Evolutionary conservation across 73 alveolate genomes (phyloP).

Genomic region (Paramecium sexaurelia): DNA sequence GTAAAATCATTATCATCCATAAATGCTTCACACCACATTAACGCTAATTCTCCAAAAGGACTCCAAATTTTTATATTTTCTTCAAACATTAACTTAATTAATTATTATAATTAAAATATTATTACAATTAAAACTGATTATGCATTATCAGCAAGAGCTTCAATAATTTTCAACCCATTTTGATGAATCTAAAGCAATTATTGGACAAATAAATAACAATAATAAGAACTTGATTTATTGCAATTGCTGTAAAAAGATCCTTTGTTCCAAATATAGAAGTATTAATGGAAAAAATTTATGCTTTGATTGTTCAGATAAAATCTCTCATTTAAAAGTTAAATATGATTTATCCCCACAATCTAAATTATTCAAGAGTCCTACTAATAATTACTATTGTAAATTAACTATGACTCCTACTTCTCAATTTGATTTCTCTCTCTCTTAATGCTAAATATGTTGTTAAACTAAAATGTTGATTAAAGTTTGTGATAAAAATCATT

Average conservation of each 20-base stretch:
- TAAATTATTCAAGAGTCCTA: neutral
- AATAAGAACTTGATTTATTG: too few species aligned
- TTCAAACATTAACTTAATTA: neutral
- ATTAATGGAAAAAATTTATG: neutral
- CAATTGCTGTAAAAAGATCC: too few species aligned
- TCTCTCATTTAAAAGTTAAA: neutral
- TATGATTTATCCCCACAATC: neutral
- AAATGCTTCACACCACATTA: conserved; percentile 20
- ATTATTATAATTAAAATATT: too few species aligned
- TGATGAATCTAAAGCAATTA: too few species aligned
- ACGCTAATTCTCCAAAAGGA: conserved; percentile 21
- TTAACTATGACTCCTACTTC: neutral
- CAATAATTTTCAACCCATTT: too few species aligned
- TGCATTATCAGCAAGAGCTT: too few species aligned
- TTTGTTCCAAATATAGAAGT: neutral
- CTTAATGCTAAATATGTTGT: neutral
- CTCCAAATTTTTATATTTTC: conserved; percentile 32
- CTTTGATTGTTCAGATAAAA: neutral
- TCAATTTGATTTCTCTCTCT: neutral
- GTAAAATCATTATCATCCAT: conserved; percentile 19
- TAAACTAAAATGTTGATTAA: neutral
- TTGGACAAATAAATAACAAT: too few species aligned
- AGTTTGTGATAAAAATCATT: neutral
- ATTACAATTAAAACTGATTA: too few species aligned
- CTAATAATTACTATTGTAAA: neutral